A percentile compares a stretch with the other conserved stretches of the same genome.
These are phyloP conservation scores for Furcasterigmium sp. DNA, from an alignment of 2,329 filamentous ascomycete species.

Conservation along the genomic window DNA sequence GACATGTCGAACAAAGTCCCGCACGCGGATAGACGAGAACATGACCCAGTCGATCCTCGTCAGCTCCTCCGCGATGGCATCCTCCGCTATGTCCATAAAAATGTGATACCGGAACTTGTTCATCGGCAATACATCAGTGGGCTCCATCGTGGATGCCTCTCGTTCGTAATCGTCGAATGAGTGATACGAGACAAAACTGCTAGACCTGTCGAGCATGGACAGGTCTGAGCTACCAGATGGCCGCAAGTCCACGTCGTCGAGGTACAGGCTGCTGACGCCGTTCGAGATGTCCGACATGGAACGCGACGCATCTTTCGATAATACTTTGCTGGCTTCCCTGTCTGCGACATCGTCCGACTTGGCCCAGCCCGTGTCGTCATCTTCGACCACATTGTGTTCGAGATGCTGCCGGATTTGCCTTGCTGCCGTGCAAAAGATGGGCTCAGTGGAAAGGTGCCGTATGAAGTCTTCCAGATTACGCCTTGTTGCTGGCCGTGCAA, in stretches of 20 bases:
- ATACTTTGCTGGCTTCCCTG: constrained; percentile 24
- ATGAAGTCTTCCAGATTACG: constrained; percentile 72
- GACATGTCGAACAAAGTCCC: constrained; percentile 89
- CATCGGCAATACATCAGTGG: constrained; percentile 63
- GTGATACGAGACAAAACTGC: constrained; percentile 48
- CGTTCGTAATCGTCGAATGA: constrained; percentile 75
- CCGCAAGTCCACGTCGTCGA: constrained; percentile 40
- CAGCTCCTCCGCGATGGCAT: constrained; percentile 83
- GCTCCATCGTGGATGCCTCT: constrained; percentile 67
- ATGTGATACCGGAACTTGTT: constrained; percentile 85
- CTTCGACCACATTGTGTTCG: constrained; percentile 66
- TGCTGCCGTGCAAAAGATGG: constrained; percentile 78
- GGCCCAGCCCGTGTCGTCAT: constrained; percentile 94
- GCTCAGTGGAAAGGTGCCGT: constrained; percentile 64
- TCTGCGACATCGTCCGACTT: constrained; percentile 59
- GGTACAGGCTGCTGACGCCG: constrained; percentile 41
- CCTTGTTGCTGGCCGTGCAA: constrained; percentile 72
- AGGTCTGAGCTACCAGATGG: constrained; percentile 41
- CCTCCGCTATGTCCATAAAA: constrained; percentile 81
- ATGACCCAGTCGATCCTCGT: constrained; percentile 97
- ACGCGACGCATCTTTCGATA: constrained; percentile 20
- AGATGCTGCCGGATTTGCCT: constrained; percentile 80
- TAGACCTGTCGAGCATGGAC: constrained; percentile 32
- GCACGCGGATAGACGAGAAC: constrained; percentile 90
- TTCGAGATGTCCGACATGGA: constrained; percentile 29